Base-by-base conservation (phyloP, 2,329 filamentous ascomycete genomes). In the Drechslerella stenobrocha region DNA sequence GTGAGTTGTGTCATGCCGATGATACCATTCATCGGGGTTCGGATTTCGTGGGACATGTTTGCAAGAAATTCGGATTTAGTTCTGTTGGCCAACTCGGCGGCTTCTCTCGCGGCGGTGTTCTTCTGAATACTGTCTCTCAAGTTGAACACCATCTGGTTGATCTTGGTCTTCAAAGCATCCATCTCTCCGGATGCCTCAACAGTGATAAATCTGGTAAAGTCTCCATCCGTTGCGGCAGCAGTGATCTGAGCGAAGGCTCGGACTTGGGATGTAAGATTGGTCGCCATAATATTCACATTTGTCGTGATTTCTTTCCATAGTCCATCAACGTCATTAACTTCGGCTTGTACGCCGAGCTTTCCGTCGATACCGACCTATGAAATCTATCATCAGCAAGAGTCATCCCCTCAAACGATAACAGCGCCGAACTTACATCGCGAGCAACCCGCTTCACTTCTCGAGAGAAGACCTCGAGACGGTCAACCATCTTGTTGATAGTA, bases 401-500 rank as follows among this genome's bases (percentile, higher is more conserved):
- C 15, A n/a, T n/a, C n/a, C n/a, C n/a, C n/a, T n/a, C 2, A 23
- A 3, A 13, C 5, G 3, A 7, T 13, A 24, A 8, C 18, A 40
- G 28, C 2, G 15, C 1, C 3, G 6, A 28, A 58, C 60, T 52
- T 72, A 97, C 93, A 76, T 97, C 93, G 74, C 93, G 91, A 63
- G 92, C 92, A 26, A 98, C 92, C 73, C 91, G 84, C 78, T 97
- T 93, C 70, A 98, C 88, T 75, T 96, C 91, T 72, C 95, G 90
- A 58, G 91, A 96, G 83, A 96, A 97, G 71, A 92, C 92, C 65
- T 93, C 95, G 51, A 98, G 80, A 70, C 92, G 85, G 75, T 91
- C 91, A 71, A 97, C 92, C 92, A 96, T 96, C 84, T 96, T 92
- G 76, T 96, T 96, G 79, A 96, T 96, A 42, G 92, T 97, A 75